Base-by-base conservation (phyloP, 306 rosid species). In the Cercis canadensis region DNA sequence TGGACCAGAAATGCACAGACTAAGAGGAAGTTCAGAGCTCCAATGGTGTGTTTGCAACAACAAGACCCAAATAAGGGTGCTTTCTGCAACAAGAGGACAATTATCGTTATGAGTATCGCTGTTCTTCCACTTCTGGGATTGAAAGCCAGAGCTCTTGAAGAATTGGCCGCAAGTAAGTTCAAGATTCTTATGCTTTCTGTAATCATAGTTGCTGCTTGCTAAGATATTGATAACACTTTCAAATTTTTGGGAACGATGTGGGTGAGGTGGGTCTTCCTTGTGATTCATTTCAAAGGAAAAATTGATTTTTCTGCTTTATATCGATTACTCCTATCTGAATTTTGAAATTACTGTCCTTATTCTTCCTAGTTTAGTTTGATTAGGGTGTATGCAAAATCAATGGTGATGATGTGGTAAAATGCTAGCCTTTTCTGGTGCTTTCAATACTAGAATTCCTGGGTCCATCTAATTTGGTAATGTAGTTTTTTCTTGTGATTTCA, bases 101-200 rank as follows among this genome's bases (percentile, higher is more conserved):
- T 86, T 80, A 12, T 94, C 16, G 75, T 87, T 33, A 80, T 89
- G 78, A 92, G 92, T 31, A 53, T 90, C 54, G 70, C 91, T 5
- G 72, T 87, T 78, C 82, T 91, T 75, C 99, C 99, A 0, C 68
- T 89, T 19, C 71, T 92, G 32, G 87, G 83, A 11, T 81, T 84
- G 46, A 83, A 55, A 32, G 98, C 87, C 33, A 36, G 56, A 7
- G 97, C 98, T 78, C 57, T 87, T 67, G 86, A 85, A 67, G 68
- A 75, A 45, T 69, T 73, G 52, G 31, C 69, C 21, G 16, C 83
- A 34, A 71, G 96, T 84, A 58, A 81, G 79, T 77, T 73, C 45
- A 21, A 62, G 7, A 43, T 58, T n/a, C 10, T 69, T 21, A n/a
- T 43, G 33, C 53, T 50, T 40, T 24, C 31, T 41, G 13, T 36